Conservation (phyloP, 2,329 filamentous ascomycete genomes). For the Albifimbria verrucaria region DNA sequence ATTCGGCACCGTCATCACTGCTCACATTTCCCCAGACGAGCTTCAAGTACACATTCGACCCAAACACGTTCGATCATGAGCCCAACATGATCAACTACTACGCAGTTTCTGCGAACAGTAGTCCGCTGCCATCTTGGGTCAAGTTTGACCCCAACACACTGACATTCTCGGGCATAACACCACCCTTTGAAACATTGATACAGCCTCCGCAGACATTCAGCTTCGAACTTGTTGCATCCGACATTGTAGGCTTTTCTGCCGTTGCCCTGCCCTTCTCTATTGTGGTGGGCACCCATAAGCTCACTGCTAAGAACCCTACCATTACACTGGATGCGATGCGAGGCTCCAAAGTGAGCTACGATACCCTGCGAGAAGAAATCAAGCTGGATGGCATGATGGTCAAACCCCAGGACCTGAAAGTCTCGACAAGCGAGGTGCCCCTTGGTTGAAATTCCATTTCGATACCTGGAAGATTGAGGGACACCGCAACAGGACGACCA, state of each 20-base stretch:
- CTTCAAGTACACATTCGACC: conserved; percentile 52
- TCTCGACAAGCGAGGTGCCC: conserved; percentile 53
- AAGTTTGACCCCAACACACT: conserved; percentile 64
- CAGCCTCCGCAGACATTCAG: conserved; percentile 69
- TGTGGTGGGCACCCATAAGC: conserved; percentile 65
- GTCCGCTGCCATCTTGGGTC: conserved; percentile 84
- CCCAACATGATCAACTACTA: conserved; percentile 64
- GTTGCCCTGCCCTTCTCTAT: conserved; percentile 66
- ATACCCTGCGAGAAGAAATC: conserved; percentile 47
- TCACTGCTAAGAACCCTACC: conserved; percentile 59
- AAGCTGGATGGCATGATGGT: conserved; percentile 55
- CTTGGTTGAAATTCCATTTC: conserved; percentile 68
- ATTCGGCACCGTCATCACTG: conserved; percentile 58
- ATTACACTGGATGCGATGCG: conserved; percentile 56
- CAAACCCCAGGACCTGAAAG: conserved; percentile 46
- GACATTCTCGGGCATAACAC: conserved; percentile 69
- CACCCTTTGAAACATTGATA: conserved; percentile 58
- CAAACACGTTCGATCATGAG: conserved; percentile 60
- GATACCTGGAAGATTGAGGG: conserved; percentile 61
- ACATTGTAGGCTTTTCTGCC: conserved; percentile 74
- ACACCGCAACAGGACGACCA: conserved; percentile 53
- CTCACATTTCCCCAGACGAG: conserved; percentile 49
- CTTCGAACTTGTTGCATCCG: conserved; percentile 72
- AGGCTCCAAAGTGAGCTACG: conserved; percentile 50
- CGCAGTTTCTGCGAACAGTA: conserved; percentile 70